Evolutionary conservation across 2,329 filamentous ascomycete genomes (phyloP), one percentile per base, ranked within the genome.

Genomic region (Hymenoscyphus scutula): DNA sequence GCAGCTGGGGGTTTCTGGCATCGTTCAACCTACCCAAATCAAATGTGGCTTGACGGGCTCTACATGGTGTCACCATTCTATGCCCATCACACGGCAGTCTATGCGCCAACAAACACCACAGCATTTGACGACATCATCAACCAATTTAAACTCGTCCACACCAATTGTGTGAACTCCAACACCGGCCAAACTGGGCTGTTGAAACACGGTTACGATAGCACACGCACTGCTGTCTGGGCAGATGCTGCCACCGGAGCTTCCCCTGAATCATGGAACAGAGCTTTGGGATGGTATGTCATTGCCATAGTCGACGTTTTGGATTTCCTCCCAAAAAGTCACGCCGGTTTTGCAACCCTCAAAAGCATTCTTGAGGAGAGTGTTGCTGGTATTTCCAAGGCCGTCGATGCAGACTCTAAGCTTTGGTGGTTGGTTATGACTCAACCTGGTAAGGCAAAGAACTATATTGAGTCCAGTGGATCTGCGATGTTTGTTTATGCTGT

Each of bases 1-100:
- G 71, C 78, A 0, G 70, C 75, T 0, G 82, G 82, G 10, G 82
- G 82, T 1, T 82, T 84, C 75, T 84, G 81, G 81, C 82, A 85
- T 66, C 75, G 79, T 0, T 71, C 76, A 17, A 73, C 79, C 10
- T 48, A 48, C 19, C 41, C 41, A 23, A 48, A 48, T 11, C 41
- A 48, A 1, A 48, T 48, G 41, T 48, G 41, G 41, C 41, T 48
- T 8, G 58, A 60, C 45, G 83, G 83, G 1, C 80, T 82, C 25
- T 83, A 76, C 72, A 82, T 82, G 80, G 77, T 78, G 0, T 61
- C 65, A 7, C 67, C 69, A 6, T 74, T 74, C 60, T 74, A 74
- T 51, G 68, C 71, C 17, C 65, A 71, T 41, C 69, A 68, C 64
- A 71, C 69, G 38, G 41, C 41, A 13, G 41, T 68, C 11, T 72